Conservation (phyloP, 495 filamentous ascomycete genomes). For the Penicillium coprophilum region DNA sequence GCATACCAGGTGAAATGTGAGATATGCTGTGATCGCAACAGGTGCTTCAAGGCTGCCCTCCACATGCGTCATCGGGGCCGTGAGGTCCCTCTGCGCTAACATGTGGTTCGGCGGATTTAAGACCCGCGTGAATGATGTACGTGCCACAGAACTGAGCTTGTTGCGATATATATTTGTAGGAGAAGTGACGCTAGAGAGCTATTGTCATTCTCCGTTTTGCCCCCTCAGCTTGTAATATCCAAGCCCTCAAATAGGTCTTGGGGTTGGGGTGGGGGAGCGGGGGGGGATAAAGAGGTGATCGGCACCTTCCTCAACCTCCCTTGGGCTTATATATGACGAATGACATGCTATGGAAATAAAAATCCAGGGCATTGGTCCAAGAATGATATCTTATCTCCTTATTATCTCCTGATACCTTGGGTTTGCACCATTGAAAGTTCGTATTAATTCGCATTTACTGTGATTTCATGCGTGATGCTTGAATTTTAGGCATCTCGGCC, state of each 20-base stretch:
- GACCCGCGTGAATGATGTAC: constrained; percentile 14
- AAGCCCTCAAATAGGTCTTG: neutral
- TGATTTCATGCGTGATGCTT: neutral
- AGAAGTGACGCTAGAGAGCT: constrained; percentile 7
- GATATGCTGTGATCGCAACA: constrained; percentile 11
- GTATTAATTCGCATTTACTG: neutral
- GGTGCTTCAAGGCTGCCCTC: constrained; percentile 13
- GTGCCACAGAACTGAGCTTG: constrained; percentile 16
- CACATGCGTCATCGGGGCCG: constrained; percentile 32
- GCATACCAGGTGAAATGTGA: constrained; percentile 16
- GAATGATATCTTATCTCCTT: neutral
- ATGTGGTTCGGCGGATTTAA: constrained; percentile 22
- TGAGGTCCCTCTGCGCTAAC: constrained; percentile 12
- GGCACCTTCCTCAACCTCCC: neutral
- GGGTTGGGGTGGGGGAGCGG: too few relatives aligned
- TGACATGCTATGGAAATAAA: constrained; percentile 4
- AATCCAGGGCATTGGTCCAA: neutral
- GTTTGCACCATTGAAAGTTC: neutral
- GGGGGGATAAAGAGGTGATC: neutral
- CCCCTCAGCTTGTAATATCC: neutral
- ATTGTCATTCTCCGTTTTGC: neutral
- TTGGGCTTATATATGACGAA: constrained; percentile 2
- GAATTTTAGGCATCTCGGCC: neutral
- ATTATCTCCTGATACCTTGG: too few relatives aligned
- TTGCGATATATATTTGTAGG: neutral